phyloP scores from a whole-genome alignment of 2,329 filamentous ascomycete genomes.

The Aspergillus alliaceus region DNA sequence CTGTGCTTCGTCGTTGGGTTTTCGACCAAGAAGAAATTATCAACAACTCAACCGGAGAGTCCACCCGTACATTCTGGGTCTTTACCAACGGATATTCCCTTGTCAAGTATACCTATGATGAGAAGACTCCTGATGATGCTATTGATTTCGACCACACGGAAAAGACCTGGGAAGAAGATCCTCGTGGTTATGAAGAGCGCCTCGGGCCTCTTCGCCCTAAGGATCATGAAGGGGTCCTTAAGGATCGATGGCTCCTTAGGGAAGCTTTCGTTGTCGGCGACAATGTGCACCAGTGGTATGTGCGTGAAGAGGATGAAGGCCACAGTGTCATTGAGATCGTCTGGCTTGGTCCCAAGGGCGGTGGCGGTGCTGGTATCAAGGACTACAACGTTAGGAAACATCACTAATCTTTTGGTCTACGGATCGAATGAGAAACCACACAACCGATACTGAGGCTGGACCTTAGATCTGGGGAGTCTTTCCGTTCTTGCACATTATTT shows the following conservation, averaged over 20 bases:
- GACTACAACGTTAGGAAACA: slow-evolving; percentile 30
- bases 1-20: slow-evolving; percentile 45
- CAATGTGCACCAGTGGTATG: slow-evolving; percentile 46
- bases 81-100: slow-evolving; percentile 47
- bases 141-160: slow-evolving; percentile 45
- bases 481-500: slow-evolving; percentile 40
- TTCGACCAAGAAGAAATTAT: slow-evolving; percentile 42
- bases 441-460: slow-evolving; percentile 33
- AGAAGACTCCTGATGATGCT: slow-evolving; percentile 36
- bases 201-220: slow-evolving; percentile 42
- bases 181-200: slow-evolving; percentile 40
- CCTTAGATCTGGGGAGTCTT: slow-evolving; percentile 31
- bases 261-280: slow-evolving; percentile 42
- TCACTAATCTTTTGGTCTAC: slow-evolving; percentile 22
- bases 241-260: slow-evolving; percentile 43
- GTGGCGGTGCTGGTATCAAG: slow-evolving; percentile 36
- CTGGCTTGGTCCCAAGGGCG: slow-evolving; percentile 43
- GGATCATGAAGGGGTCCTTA: slow-evolving; percentile 40
- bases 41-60: slow-evolving; percentile 35
- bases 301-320: slow-evolving; percentile 39
- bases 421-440: slow-evolving; percentile 18
- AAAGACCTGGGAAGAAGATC: slow-evolving; percentile 46
- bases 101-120: slow-evolving; percentile 42
- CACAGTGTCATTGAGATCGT: slow-evolving; percentile 46
- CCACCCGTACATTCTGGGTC: slow-evolving; percentile 42